Percentiles rank a stretch among this genome's conserved stretches.
Conservation (phyloP, 192 early-diverging fungal species). For the Kappamyces sp. region DNA sequence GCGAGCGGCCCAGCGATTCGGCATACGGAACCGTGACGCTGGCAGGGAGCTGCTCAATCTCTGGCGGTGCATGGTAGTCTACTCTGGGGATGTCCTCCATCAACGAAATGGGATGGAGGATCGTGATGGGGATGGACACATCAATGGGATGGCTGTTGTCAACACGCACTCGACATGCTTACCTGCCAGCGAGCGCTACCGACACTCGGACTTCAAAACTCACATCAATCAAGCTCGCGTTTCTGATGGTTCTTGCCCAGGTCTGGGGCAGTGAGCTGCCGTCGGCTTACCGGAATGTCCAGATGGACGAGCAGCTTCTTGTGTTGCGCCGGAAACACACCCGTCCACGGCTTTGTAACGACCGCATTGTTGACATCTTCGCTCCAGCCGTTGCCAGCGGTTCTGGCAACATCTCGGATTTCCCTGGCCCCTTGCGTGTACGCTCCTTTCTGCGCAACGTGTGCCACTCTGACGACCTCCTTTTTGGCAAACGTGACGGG, state of each 20-base stretch:
- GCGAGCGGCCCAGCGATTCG: no score
- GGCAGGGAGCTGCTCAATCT: no score
- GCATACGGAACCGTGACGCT: no score
- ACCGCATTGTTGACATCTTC: not conserved
- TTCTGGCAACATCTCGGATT: not conserved
- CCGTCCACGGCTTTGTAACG: constrained; percentile 26
- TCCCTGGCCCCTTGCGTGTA: no score
- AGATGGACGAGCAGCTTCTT: constrained; percentile 26
- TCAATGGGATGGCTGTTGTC: constrained; percentile 5
- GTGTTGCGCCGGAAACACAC: constrained; percentile 24
- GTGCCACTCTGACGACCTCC: no score
- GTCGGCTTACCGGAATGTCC: constrained; percentile 30
- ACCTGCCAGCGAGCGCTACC: constrained; percentile 22
- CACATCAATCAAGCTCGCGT: constrained; percentile 34
- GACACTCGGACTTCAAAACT: constrained; percentile 39
- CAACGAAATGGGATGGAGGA: constrained; percentile 38
- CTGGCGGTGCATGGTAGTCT: no score
- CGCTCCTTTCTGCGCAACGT: no score
- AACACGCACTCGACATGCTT: constrained; percentile 1
- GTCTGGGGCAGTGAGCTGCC: constrained; percentile 18
- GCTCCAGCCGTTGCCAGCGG: not conserved
- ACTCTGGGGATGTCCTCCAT: constrained; percentile 10
- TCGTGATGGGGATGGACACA: constrained; percentile 40
- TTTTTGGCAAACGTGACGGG: no score
- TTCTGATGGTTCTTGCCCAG: constrained; percentile 27